A percentile compares a stretch with the other conserved stretches of the same genome.
These are phyloP conservation scores for Ballota nigra DNA, from an alignment of 257 asterid species.

Conservation along the genomic window DNA sequence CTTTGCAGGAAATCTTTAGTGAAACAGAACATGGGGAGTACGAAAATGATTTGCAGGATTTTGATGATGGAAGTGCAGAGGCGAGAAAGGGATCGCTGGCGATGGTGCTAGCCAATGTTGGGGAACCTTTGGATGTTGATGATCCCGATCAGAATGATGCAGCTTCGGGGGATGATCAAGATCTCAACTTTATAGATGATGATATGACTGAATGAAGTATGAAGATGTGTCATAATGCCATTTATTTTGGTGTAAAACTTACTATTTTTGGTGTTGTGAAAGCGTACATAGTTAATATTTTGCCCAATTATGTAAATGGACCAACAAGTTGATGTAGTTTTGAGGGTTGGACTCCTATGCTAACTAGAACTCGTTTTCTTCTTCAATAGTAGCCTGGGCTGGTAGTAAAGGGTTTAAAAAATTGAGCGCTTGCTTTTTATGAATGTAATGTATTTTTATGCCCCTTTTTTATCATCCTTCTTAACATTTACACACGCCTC, in stretches of 20 bases:
- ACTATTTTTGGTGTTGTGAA: neutral
- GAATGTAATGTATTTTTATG: too few species aligned
- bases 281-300: neutral
- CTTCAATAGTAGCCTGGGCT: neutral
- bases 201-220: slow-evolving; percentile 42
- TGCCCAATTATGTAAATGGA: slow-evolving; percentile 30
- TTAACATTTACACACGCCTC: neutral
- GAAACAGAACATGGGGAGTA: slow-evolving; percentile 71
- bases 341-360: neutral
- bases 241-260: slow-evolving; percentile 7
- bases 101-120: slow-evolving; percentile 48
- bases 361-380: neutral
- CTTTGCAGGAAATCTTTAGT: slow-evolving; percentile 57
- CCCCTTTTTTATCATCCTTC: neutral
- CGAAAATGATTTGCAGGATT: slow-evolving; percentile 61
- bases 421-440: neutral
- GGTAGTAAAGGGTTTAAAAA: neutral
- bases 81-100: slow-evolving; percentile 52
- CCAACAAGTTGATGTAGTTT: neutral
- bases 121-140: slow-evolving; percentile 48
- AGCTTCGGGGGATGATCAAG: slow-evolving; percentile 46
- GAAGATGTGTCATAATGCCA: neutral
- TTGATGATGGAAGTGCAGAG: slow-evolving; percentile 52
- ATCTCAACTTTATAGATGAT: slow-evolving; percentile 66
- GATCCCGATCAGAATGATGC: slow-evolving; percentile 38